These are phyloP conservation scores for Puccinia triticina DNA, from an alignment of 1,284 basidiomycete species.

Conservation along the genomic window DNA sequence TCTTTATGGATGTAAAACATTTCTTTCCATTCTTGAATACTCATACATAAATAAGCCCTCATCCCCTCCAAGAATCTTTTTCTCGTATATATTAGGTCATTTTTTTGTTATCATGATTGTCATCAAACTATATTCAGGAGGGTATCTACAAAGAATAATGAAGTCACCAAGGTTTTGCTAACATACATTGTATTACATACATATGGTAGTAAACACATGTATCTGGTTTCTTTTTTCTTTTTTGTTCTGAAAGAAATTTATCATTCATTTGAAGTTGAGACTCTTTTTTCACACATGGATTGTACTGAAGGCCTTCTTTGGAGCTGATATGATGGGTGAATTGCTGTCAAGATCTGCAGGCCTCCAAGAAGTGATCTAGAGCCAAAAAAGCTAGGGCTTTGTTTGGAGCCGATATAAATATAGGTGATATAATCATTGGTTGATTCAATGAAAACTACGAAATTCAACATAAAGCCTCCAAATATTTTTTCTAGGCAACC, in stretches of 20 bases:
- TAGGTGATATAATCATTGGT: too few relatives aligned
- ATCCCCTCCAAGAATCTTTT: neutral
- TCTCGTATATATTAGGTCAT: neutral
- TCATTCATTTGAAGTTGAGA: too few relatives aligned
- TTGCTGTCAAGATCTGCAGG: too few relatives aligned
- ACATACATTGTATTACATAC: neutral
- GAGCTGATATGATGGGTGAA: too few relatives aligned
- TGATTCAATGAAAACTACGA: too few relatives aligned
- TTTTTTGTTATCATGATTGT: neutral
- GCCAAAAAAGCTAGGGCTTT: too few relatives aligned
- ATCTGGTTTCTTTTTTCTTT: neutral
- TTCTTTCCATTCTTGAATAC: neutral
- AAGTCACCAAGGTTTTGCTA: neutral
- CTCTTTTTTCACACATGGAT: too few relatives aligned
- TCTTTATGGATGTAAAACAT: conserved; percentile 32
- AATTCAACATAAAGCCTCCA: too few relatives aligned
- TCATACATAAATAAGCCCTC: neutral
- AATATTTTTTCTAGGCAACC: too few relatives aligned
- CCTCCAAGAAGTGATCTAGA: too few relatives aligned
- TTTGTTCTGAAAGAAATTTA: neutral
- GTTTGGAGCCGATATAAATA: too few relatives aligned
- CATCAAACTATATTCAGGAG: neutral
- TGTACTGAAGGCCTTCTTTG: too few relatives aligned
- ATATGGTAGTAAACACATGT: neutral
- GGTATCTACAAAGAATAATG: neutral